Base-by-base conservation (phyloP, 1,139 yeast species). In the Yamadazyma spencermartinsiae region DNA sequence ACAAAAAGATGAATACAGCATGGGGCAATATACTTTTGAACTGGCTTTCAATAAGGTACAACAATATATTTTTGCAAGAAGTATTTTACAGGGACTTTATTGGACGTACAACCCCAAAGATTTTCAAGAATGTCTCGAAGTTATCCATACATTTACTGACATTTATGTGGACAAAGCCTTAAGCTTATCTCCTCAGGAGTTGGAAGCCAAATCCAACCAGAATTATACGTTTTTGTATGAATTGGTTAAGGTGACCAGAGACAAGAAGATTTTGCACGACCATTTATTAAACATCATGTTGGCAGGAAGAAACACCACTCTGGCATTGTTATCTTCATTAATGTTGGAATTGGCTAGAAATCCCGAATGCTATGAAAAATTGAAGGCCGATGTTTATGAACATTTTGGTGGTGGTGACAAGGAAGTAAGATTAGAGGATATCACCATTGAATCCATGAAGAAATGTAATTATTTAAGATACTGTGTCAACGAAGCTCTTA, bases 301-400 rank as follows among this genome's bases (percentile, higher is more conserved):
- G 21, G 79, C 80, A 11, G 80, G 78, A 11, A 62, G 80, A 48
- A 77, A 72, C 48, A 75, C 81, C 35, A 76, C 81, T 3, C 76
- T 80, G 2, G 69, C 74, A 5, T 58, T 74, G 32, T 63, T 76
- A 34, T 64, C 76, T 2, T 72, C 67, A 48, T 47, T 62, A 12
- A 55, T 74, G 31, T 66, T 60, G 38, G 71, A 71, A 43, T 59
- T 74, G 36, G 70, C 73, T 4, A 56, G 72, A 37, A 61, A 69
- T 45, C 74, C 74, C 3, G 54, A 55, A 2, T 55, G 68, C 11
- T 72, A 61, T 51, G 44, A 47, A 10, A 60, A 57, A 38, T 61
- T 75, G 41, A 63, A 69, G 35, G 44, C 51, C 5, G 72, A 61
- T 26, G 60, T 74, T 13, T 44, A 53, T 24, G 43, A 37, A 3